A percentile compares a stretch with the other conserved stretches of the same genome.
phyloP scores from a whole-genome alignment of 1,284 basidiomycete species.

The Hypsizygus ulmarius region DNA sequence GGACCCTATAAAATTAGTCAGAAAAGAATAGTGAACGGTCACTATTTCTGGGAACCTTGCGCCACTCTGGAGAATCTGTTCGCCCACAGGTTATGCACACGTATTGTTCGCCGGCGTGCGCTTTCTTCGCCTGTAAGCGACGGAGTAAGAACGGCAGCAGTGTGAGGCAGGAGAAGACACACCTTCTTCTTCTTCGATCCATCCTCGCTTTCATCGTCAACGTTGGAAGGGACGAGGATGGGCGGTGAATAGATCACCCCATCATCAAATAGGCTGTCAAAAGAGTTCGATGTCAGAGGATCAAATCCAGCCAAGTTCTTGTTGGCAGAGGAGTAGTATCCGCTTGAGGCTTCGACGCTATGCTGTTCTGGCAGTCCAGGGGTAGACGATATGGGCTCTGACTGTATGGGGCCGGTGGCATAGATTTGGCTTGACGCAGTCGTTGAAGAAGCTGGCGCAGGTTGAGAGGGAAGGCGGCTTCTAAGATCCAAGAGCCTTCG shows the following conservation, averaged over 20 bases:
- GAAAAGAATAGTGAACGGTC: slow-evolving; percentile 19
- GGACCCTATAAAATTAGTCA: slow-evolving; percentile 54
- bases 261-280: slow-evolving; percentile 9
- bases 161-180: slow-evolving; percentile 7
- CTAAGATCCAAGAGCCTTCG: slow-evolving; percentile 46
- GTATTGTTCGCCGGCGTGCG: slow-evolving; percentile 56
- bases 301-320: slow-evolving; percentile 11
- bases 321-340: slow-evolving; percentile 8
- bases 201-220: slow-evolving; percentile 37
- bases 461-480: slow-evolving; percentile 22
- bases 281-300: slow-evolving; percentile 7
- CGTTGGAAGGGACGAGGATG: slow-evolving; percentile 4
- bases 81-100: slow-evolving; percentile 78
- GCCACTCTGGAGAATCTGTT: slow-evolving; percentile 82
- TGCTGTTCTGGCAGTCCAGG: slow-evolving; percentile 12
- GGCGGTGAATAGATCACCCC: background rate
- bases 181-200: slow-evolving; percentile 45
- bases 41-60: slow-evolving; percentile 55
- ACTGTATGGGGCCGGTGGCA: slow-evolving; percentile 32
- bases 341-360: slow-evolving; percentile 15
- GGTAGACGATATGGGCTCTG: slow-evolving; percentile 5
- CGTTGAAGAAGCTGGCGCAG: slow-evolving; percentile 17
- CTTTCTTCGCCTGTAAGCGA: slow-evolving; percentile 45
- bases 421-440: slow-evolving; percentile 30
- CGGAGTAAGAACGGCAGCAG: slow-evolving; percentile 6